Percentiles rank a stretch among this genome's conserved stretches.
These are phyloP conservation scores for Fusarium napiforme DNA, from an alignment of 2,329 filamentous ascomycete species.

Conservation along the genomic window DNA sequence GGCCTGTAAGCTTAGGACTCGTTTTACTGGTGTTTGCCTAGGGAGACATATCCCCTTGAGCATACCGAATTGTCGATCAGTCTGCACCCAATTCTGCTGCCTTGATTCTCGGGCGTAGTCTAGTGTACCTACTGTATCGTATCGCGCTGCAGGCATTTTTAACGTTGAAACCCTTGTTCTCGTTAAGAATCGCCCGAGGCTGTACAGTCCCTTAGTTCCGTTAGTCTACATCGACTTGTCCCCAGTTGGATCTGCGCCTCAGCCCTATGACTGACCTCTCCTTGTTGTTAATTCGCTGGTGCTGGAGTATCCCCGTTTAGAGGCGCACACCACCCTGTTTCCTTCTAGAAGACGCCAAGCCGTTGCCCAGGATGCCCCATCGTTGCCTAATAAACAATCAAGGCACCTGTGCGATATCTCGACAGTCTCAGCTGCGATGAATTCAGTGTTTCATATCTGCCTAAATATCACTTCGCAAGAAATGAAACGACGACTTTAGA, in stretches of 20 bases:
- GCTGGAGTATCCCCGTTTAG: background rate
- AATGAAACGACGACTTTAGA: background rate
- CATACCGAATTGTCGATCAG: conserved; percentile 24
- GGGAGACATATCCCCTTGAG: background rate
- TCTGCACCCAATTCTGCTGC: conserved; percentile 17
- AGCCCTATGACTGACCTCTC: conserved; percentile 19
- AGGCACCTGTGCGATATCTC: conserved; percentile 1
- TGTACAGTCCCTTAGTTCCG: conserved; percentile 14
- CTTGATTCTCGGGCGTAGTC: conserved; percentile 15
- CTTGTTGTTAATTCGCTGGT: conserved; percentile 1
- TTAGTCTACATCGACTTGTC: background rate
- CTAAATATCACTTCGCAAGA: background rate
- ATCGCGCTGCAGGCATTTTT: background rate
- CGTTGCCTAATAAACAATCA: conserved; percentile 20
- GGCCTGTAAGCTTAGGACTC: conserved; percentile 14
- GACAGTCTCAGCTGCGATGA: background rate
- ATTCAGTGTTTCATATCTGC: background rate
- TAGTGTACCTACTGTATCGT: background rate
- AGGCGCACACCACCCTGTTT: conserved; percentile 13
- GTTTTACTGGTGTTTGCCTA: conserved; percentile 1
- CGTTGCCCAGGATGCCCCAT: background rate
- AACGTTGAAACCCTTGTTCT: conserved; percentile 6
- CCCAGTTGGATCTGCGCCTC: conserved; percentile 22
- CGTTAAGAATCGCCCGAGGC: conserved; percentile 28
- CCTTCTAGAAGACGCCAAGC: conserved; percentile 28